Evolutionary conservation across 2,329 filamentous ascomycete species (phyloP), one percentile per base, ranked within the genome.

Genomic region (Zalaria obscura): DNA sequence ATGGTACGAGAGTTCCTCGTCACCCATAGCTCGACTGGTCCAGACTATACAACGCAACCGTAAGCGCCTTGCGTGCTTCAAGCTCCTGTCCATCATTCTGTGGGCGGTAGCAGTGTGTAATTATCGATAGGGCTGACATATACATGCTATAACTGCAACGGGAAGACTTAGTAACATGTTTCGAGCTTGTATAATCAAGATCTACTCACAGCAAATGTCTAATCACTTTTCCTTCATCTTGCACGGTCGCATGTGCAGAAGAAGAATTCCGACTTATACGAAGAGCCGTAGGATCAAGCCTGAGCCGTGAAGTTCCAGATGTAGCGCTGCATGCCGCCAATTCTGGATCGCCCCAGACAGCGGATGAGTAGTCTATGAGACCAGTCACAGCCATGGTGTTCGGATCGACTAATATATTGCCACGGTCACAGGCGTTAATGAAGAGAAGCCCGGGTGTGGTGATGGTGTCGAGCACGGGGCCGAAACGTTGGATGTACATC

Each of bases 321-420:
- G 18, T 18, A 18, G 29, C 6, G 26, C 25, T 40, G 25, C 70
- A 64, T 42, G 69, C 68, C 5, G 64, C 67, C 63, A 76, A 66
- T 45, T 69, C 60, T 6, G 68, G 57, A 53, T 77, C 73, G 1
- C 73, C 73, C 71, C 72, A 76, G 3, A 75, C 51, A 9, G 68
- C 66, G 40, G 64, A 67, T 5, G 69, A 67, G 44, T 71, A 71
- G 42, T 72, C 72, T 8, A 71, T 53, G 7, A 76, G 49, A 1
- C 71, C 73, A 1, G 63, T 64, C 5, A 76, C 48, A 34, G 63
- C 56, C 45, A 65, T 68, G 1, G 63, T 68, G 7, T 55, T 53
- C 29, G 65, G 62, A 44, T 76, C 63, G 27, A 77, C 50, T 7
- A 76, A 55, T 4, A 76, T 62, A 42, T 74, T 70, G 5, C 65